Percentiles rank a stretch among this genome's conserved stretches.
phyloP scores from a whole-genome alignment of 495 filamentous ascomycete genomes.

The Lentithecium fluviatile region DNA sequence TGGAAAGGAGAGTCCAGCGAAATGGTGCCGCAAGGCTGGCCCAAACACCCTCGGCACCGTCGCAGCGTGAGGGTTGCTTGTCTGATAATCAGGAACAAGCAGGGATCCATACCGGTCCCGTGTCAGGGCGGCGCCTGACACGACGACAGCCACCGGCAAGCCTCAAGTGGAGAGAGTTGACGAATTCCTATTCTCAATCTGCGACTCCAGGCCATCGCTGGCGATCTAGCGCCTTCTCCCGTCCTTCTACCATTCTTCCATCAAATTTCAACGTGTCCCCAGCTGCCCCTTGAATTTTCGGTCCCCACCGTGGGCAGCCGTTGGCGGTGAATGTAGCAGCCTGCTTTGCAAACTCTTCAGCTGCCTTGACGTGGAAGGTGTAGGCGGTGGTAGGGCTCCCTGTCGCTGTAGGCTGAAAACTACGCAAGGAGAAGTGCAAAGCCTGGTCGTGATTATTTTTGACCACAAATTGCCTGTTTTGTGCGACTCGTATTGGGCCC shows the following conservation, averaged over 20 bases:
- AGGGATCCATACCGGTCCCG: conserved; percentile 19
- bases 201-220: conserved; percentile 1
- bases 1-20: background rate
- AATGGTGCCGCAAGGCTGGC: conserved; percentile 29
- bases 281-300: conserved; percentile 11
- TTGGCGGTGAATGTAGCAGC: conserved; percentile 17
- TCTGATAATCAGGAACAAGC: conserved; percentile 30
- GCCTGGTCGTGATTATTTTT: conserved; percentile 29
- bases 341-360: background rate
- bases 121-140: conserved; percentile 24
- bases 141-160: conserved; percentile 26
- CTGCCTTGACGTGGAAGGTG: background rate
- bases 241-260: conserved; percentile 33
- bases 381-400: background rate
- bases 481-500: conserved; percentile 12
- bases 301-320: conserved; percentile 1
- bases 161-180: conserved; percentile 7
- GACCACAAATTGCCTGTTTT: conserved; percentile 17
- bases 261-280: conserved; percentile 4
- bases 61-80: background rate
- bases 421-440: conserved; percentile 1
- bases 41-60: conserved; percentile 14
- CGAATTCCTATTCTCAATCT: conserved; percentile 10
- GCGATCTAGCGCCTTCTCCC: conserved; percentile 27
- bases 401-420: conserved; percentile 19